Conservation (phyloP, 2,329 filamentous ascomycete species). For the Coniochaeta sp. region DNA sequence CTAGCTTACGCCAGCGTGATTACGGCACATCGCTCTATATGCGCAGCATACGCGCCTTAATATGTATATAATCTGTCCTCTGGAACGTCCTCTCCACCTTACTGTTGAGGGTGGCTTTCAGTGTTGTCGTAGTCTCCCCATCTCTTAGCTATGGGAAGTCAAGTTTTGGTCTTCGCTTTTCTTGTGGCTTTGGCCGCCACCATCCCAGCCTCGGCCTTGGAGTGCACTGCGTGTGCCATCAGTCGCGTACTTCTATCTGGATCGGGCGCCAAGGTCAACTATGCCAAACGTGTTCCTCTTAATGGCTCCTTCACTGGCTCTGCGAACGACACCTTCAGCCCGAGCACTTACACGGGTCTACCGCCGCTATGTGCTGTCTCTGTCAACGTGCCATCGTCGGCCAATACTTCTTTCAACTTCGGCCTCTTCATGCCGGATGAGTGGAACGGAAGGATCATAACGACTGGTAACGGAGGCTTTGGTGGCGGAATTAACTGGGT, state of each 20-base stretch:
- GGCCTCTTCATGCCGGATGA: constrained; percentile 22
- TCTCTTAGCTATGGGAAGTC: no score
- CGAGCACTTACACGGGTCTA: constrained; percentile 17
- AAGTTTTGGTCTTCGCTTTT: neutral
- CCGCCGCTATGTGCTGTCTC: constrained; percentile 23
- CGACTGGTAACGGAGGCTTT: constrained; percentile 23
- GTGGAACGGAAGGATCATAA: constrained; percentile 24
- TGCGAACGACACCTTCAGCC: constrained; percentile 14
- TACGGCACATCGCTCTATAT: no score
- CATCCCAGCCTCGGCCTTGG: neutral
- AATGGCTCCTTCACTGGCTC: constrained; percentile 13
- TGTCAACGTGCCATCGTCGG: constrained; percentile 19
- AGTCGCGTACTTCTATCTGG: neutral
- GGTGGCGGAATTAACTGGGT: constrained; percentile 25
- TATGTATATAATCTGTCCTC: no score
- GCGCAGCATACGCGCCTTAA: no score
- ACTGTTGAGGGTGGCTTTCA: no score
- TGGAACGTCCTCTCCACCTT: no score
- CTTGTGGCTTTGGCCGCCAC: neutral
- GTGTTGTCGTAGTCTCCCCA: no score
- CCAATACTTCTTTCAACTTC: constrained; percentile 20
- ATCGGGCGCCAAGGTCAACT: neutral
- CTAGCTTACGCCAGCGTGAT: no score
- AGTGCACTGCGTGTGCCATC: neutral
- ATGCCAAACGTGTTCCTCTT: neutral